phyloP scores from a whole-genome alignment of 148 eudicot species.

The Suaeda aralocaspica region DNA sequence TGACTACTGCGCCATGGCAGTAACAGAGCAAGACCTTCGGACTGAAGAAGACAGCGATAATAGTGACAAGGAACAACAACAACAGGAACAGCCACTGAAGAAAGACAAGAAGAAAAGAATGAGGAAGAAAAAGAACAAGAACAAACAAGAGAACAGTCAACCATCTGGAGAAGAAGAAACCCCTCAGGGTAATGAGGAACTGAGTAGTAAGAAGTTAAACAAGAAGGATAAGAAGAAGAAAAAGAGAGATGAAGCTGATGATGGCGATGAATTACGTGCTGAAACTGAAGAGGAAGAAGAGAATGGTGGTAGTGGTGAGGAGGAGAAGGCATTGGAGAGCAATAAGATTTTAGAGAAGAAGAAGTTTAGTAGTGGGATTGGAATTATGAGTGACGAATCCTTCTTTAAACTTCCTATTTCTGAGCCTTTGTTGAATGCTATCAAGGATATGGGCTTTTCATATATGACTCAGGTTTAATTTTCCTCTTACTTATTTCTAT shows the following conservation, averaged over 20 bases:
- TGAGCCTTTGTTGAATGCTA: constrained; percentile 49
- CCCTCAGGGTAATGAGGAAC: neutral
- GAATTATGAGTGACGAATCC: constrained; percentile 65
- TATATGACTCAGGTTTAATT: constrained; percentile 70
- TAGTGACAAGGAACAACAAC: too few species aligned
- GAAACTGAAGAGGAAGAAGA: constrained; percentile 13
- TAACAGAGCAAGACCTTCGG: too few species aligned
- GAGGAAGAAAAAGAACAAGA: too few species aligned
- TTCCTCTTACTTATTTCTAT: neutral
- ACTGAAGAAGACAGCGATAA: too few species aligned
- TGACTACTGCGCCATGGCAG: too few species aligned
- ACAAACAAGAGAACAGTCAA: too few species aligned
- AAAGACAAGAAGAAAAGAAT: too few species aligned
- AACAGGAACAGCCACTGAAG: too few species aligned
- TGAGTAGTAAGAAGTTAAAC: neutral
- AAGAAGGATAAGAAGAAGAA: constrained; percentile 18
- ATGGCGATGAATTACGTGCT: constrained; percentile 13
- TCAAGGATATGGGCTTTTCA: constrained; percentile 50
- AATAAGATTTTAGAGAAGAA: too few species aligned
- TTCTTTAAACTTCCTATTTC: constrained; percentile 55
- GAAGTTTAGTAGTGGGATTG: too few species aligned
- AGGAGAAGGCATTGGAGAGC: too few species aligned
- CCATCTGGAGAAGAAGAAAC: too few species aligned
- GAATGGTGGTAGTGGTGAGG: neutral
- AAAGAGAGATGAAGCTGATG: constrained; percentile 21